These are phyloP conservation scores for Fraxinus greggii DNA, from an alignment of 305 asterid genomes.

Conservation along the genomic window DNA sequence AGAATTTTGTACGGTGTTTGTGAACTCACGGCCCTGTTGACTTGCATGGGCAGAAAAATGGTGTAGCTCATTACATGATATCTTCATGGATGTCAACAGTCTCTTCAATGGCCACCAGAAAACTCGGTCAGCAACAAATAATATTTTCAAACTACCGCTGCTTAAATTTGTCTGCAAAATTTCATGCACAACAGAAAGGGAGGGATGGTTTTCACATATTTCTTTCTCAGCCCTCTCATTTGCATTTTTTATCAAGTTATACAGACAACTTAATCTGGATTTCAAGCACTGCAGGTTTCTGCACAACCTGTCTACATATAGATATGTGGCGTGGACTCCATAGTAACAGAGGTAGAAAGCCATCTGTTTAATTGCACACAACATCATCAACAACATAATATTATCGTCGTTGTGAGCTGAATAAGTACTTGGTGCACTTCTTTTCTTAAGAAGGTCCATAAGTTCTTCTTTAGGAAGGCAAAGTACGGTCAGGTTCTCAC, in stretches of 20 bases:
- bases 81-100: conserved; percentile 47
- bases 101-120: conserved; percentile 60
- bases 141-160: conserved; percentile 36
- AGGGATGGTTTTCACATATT: conserved; percentile 45
- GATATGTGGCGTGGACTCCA: conserved; percentile 52
- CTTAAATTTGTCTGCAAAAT: conserved; percentile 35
- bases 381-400: conserved; percentile 35
- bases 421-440: conserved; percentile 26
- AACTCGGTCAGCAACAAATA: conserved; percentile 55
- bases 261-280: conserved; percentile 42
- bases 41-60: conserved; percentile 27
- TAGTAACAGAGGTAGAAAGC: conserved; percentile 66
- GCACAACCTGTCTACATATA: conserved; percentile 45
- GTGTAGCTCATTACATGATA: conserved; percentile 42
- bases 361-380: conserved; percentile 63
- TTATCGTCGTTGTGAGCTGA: conserved; percentile 33
- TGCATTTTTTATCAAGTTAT: conserved; percentile 45
- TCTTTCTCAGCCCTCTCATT: conserved; percentile 47
- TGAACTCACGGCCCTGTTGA: conserved; percentile 27
- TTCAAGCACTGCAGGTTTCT: conserved; percentile 42
- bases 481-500: conserved; percentile 38
- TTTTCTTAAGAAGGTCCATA: conserved; percentile 34
- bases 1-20: conserved; percentile 27
- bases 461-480: conserved; percentile 46
- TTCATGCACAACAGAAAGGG: conserved; percentile 50